Evolutionary conservation across 345 rosid species (phyloP).

Genomic region (Brassica juncea): DNA sequence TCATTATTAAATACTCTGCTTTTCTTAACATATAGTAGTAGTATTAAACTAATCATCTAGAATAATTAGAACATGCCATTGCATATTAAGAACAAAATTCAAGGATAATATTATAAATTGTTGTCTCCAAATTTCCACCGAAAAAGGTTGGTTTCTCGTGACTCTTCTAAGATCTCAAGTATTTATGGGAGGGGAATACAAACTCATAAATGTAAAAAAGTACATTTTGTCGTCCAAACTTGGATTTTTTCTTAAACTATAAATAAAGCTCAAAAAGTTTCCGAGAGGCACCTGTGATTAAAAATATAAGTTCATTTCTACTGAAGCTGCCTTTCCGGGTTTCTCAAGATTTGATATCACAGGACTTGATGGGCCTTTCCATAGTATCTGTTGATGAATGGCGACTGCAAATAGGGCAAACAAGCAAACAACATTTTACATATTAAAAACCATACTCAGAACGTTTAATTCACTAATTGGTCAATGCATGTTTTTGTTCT

Average conservation of each 20-base stretch:
- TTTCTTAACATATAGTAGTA: not conserved
- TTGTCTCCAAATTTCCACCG: slow-evolving; percentile 13
- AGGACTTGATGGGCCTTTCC: slow-evolving; percentile 85
- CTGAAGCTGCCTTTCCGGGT: slow-evolving; percentile 22
- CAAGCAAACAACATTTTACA: not conserved
- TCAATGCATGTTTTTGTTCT: not conserved
- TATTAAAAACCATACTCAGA: not conserved
- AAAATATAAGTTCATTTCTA: not conserved
- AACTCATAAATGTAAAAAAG: slow-evolving; percentile 14
- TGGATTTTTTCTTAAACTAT: not conserved
- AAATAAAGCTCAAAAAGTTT: slow-evolving; percentile 35
- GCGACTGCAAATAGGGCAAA: slow-evolving; percentile 51
- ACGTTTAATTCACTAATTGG: not conserved
- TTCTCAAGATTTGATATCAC: slow-evolving; percentile 31
- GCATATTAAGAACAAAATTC: not conserved
- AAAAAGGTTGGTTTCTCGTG: slow-evolving; percentile 20
- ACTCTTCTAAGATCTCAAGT: slow-evolving; percentile 21
- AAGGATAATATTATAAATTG: not conserved
- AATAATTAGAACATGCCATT: not conserved
- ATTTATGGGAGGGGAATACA: slow-evolving; percentile 26
- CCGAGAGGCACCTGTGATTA: slow-evolving; percentile 32
- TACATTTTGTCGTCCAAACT: slow-evolving; percentile 14
- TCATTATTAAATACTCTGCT: not conserved
- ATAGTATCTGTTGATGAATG: slow-evolving; percentile 85
- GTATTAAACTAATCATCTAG: not conserved